Evolutionary conservation across 2,329 filamentous ascomycete species (phyloP), one percentile per base, ranked within the genome.

Genomic region (Samsoniella hepiali): DNA sequence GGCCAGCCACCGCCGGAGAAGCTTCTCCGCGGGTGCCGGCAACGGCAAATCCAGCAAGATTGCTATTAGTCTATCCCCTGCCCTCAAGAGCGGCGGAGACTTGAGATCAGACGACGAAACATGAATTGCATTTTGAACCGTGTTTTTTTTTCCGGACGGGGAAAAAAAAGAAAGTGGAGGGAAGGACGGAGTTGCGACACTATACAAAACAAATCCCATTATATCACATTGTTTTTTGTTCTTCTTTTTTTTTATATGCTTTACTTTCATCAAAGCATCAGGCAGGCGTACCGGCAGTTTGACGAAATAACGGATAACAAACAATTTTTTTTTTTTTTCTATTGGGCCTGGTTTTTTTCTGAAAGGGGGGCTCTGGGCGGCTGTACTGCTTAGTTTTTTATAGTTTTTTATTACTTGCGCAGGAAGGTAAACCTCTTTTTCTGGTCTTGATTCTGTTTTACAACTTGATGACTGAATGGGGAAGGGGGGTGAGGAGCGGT

Each of bases 51-150:
- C 78, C 5, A 83, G 79, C 68, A 86, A 86, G 72, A 87, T 87
- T 68, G 78, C 84, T 62, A 87, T 87, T 68, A 86, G 81, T 69
- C 74, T 87, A 40, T 81, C 83, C 6, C 74, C 82, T 5, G 74
- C 76, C 38, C 67, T 81, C 32, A 80, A 77, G 70, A 77, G 76
- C 40, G 76, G 74, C 31, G 60, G 60, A 11, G 70, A 71, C 49
- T 65, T 74, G 51, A 71, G 75, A 65, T 75, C 76, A 34, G 76
- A 77, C 62, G 78, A 79, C 29, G 76, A 79, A 60, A 72, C 73
- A 44, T 80, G 68, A 73, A 55, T 34, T 22, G 29, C 42, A 32
- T 32, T 38, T n/a, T 11, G 22, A 9, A 27, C 13, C 22, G 22
- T 22, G 22, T 4, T 38, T 22, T 63, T 44, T 55, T 58, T 54